These are phyloP conservation scores for Lithohypha guttulata DNA, from an alignment of 2,329 filamentous ascomycete genomes.

Conservation along the genomic window DNA sequence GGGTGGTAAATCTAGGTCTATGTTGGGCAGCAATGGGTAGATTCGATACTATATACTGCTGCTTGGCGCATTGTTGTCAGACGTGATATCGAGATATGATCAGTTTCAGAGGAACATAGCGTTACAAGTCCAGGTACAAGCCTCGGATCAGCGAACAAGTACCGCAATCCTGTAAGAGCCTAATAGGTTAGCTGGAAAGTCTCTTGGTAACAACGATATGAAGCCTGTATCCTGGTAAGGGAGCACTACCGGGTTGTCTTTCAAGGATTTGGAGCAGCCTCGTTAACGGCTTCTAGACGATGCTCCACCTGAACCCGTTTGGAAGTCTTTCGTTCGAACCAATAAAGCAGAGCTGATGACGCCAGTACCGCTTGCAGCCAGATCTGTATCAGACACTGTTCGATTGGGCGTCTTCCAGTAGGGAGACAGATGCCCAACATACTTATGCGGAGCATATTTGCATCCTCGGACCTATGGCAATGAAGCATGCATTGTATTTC, in stretches of 20 bases:
- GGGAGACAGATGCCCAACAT: neutral
- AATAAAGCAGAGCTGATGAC: constrained; percentile 1
- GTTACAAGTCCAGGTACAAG: too few species aligned
- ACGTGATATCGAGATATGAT: neutral
- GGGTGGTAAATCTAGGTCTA: neutral
- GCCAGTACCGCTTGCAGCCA: neutral
- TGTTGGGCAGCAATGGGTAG: neutral
- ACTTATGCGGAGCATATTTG: too few species aligned
- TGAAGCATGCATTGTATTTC: too few species aligned
- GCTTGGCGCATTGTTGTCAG: neutral
- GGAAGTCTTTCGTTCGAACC: neutral
- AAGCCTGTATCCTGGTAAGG: too few species aligned
- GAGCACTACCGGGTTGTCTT: too few species aligned
- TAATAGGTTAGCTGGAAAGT: too few species aligned
- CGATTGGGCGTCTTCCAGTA: neutral
- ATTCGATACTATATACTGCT: neutral
- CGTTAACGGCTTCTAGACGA: neutral
- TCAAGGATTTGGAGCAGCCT: neutral
- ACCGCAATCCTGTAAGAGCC: too few species aligned
- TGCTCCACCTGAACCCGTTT: neutral
- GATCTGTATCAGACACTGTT: neutral
- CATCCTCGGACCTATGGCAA: too few species aligned
- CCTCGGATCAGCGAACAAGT: too few species aligned
- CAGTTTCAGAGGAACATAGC: neutral
- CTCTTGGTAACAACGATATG: too few species aligned